Base-by-base conservation (phyloP, 1,139 yeast genomes). In the Diutina sp. region DNA sequence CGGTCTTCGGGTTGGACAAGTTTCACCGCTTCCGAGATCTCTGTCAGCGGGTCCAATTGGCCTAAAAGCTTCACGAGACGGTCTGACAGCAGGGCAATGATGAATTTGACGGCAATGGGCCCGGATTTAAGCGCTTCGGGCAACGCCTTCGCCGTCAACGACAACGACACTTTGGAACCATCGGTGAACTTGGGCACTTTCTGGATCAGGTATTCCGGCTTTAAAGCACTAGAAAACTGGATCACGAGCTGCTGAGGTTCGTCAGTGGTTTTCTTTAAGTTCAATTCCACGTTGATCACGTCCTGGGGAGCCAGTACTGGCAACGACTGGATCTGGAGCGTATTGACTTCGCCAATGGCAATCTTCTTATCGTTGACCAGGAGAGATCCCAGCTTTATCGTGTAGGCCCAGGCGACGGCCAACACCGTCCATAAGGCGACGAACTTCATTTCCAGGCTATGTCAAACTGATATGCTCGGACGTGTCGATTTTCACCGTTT, bases 241-340 rank as follows among this genome's bases (percentile, higher is more conserved):
- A 64, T 54, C 48, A 64, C 61, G 51, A 66, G 56, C 52, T 67
- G 69, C 54, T 63, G 67, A 3, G 70, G 70, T 12, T 56, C 54
- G n/a, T 48, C 52, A 9, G 50, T 54, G 6, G 55, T 55, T 18
- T 66, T 56, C n/a, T 51, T 69, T 14, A 75, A 64, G 30, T 64
- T 62, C 55, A 76, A 65, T 45, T 67, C 66, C 52, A 76, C 59
- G 8, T 67, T 68, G 46, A 73, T 61, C 55, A 63, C 65, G 58
- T 74, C 79, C 60, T 69, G 72, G 38, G 71, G 66, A 3, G 70
- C 60, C 30, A 70, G 72, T 55, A 76, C 58, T 3, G 66, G 52
- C 55, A 75, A 64, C 25, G 32, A 11, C 28, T 30, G 30, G 57
- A 73, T 64, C 60, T 71, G 74, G 57, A 66, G 71, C 16, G 78